Evolutionary conservation across 2,329 filamentous ascomycete genomes (phyloP).

Genomic region (Fusarium pseudonygamai): DNA sequence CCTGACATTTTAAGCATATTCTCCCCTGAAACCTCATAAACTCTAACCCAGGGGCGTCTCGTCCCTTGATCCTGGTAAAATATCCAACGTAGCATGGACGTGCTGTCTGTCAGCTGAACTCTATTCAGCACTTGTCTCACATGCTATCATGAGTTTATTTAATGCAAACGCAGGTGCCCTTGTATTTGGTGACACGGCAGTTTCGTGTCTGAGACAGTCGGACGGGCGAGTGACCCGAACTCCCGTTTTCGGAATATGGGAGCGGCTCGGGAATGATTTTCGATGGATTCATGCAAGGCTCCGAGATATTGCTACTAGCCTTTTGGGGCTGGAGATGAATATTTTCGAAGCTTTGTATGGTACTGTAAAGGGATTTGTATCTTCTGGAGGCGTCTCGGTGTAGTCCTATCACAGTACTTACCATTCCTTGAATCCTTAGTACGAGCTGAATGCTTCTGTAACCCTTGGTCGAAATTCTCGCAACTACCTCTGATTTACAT

Average conservation of each 20-base stretch:
- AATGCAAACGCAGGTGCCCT: not conserved
- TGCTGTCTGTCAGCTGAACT: not conserved
- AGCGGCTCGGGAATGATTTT: not conserved
- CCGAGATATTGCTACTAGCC: not conserved
- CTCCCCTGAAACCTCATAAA: conserved; percentile 1
- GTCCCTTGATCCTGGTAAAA: conserved; percentile 4
- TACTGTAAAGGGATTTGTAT: too few species aligned
- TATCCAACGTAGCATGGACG: not conserved
- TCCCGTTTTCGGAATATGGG: not conserved
- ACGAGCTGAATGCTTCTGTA: not conserved
- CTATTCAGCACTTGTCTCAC: not conserved
- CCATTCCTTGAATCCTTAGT: too few species aligned
- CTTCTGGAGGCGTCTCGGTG: not conserved
- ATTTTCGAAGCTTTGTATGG: rapidly evolving
- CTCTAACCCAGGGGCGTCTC: not conserved
- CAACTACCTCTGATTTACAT: not conserved
- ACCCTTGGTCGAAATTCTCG: not conserved
- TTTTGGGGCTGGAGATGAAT: not conserved
- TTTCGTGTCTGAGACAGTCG: not conserved
- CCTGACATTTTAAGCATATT: not conserved
- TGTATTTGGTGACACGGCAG: not conserved
- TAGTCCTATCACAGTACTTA: not conserved
- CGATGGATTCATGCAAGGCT: not conserved
- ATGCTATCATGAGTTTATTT: not conserved
- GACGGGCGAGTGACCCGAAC: not conserved